A percentile compares a stretch with the other conserved stretches of the same genome.
Evolutionary conservation across 352 stramenopile genomes (phyloP).

Genomic region (Pythium periplocum): DNA sequence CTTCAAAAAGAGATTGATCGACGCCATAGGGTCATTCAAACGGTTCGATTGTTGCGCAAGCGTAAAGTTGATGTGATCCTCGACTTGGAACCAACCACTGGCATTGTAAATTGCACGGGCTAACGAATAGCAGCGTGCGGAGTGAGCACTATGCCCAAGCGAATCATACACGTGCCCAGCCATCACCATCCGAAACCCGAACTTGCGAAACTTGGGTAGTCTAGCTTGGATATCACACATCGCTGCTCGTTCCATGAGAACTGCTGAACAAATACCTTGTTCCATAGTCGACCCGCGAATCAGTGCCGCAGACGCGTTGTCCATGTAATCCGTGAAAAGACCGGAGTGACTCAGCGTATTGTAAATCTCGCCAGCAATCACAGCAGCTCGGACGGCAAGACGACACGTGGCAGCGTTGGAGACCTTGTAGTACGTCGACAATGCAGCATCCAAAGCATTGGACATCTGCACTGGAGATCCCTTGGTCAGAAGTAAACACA

Average conservation of each 20-base stretch:
- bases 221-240: slow-evolving; percentile 71
- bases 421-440: slow-evolving; percentile 56
- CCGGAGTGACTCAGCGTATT: slow-evolving; percentile 62
- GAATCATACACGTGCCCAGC: slow-evolving; percentile 81
- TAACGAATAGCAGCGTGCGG: slow-evolving; percentile 75
- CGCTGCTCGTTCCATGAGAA: slow-evolving; percentile 74
- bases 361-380: slow-evolving; percentile 83
- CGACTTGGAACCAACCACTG: slow-evolving; percentile 79
- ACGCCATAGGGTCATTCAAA: slow-evolving; percentile 68
- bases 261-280: slow-evolving; percentile 76
- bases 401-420: slow-evolving; percentile 38
- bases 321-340: slow-evolving; percentile 85
- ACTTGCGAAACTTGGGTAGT: slow-evolving; percentile 80
- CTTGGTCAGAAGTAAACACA: slow-evolving; percentile 75
- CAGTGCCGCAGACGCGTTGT: slow-evolving; percentile 72
- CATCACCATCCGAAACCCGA: slow-evolving; percentile 88
- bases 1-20: slow-evolving; percentile 83
- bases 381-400: slow-evolving; percentile 52
- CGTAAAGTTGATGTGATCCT: slow-evolving; percentile 88
- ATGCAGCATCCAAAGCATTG: slow-evolving; percentile 71
- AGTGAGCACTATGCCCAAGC: slow-evolving; percentile 63
- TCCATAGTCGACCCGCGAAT: slow-evolving; percentile 84
- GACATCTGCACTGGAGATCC: slow-evolving; percentile 81
- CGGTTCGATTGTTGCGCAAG: slow-evolving; percentile 78
- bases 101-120: slow-evolving; percentile 75